Conservation (phyloP, 495 filamentous ascomycete genomes). For the Neurospora hispaniola region DNA sequence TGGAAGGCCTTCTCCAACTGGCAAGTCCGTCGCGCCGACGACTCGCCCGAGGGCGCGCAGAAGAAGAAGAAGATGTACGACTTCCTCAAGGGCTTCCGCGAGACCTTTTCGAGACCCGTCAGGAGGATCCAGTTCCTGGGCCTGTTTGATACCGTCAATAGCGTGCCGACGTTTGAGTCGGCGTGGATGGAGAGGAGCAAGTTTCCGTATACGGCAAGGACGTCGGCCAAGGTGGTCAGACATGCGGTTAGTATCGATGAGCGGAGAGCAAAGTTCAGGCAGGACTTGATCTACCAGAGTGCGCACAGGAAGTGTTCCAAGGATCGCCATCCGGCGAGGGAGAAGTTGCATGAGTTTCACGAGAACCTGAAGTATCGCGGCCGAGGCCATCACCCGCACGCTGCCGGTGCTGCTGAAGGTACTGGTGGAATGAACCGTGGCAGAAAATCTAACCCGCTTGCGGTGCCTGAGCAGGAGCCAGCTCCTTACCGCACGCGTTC, state of each 20-base stretch:
- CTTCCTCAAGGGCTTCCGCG: conserved; percentile 75
- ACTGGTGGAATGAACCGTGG: conserved; percentile 6
- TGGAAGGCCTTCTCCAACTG: conserved; percentile 85
- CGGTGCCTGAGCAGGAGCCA: conserved; percentile 8
- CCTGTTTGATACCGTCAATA: conserved; percentile 71
- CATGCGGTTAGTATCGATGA: conserved; percentile 77
- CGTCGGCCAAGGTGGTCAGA: conserved; percentile 55
- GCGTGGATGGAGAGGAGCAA: conserved; percentile 79
- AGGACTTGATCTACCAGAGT: conserved; percentile 60
- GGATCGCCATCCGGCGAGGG: conserved; percentile 23
- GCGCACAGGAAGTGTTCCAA: conserved; percentile 22
- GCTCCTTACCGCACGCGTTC: conserved; percentile 38
- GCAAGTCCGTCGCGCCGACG: conserved; percentile 56
- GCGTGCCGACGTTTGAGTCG: conserved; percentile 69
- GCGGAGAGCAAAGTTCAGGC: conserved; percentile 56
- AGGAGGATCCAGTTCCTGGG: conserved; percentile 60
- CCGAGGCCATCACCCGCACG: background rate
- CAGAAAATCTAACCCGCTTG: conserved; percentile 3
- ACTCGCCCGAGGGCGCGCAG: conserved; percentile 46
- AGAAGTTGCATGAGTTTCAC: conserved; percentile 31
- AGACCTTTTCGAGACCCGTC: conserved; percentile 74
- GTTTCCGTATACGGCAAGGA: conserved; percentile 74
- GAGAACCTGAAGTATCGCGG: conserved; percentile 24
- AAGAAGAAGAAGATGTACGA: conserved; percentile 53
- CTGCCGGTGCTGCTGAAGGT: background rate